phyloP scores from a whole-genome alignment of 345 rosid genomes.

The Linum lewisii region DNA sequence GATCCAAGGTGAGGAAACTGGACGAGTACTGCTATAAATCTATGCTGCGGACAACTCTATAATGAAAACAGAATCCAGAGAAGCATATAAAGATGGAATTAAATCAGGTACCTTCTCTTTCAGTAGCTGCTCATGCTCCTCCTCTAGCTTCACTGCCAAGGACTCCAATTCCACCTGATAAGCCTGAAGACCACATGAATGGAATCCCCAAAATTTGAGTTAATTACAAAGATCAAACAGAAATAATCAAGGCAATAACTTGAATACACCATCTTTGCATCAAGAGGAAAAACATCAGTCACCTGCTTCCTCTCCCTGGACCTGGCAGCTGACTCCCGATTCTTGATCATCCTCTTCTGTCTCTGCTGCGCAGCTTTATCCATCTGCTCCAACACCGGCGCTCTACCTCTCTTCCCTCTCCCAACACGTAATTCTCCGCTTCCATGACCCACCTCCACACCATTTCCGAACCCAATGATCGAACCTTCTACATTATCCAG shows the following conservation, averaged over 20 bases:
- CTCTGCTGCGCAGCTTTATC: constrained; percentile 89
- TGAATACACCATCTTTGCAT: no score
- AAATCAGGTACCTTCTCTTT: constrained; percentile 51
- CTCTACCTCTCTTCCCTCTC: constrained; percentile 69
- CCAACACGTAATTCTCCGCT: constrained; percentile 19
- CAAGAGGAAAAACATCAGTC: neutral
- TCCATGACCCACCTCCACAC: constrained; percentile 22
- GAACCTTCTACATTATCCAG: constrained; percentile 47
- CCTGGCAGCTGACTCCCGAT: constrained; percentile 92
- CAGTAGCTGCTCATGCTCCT: constrained; percentile 61
- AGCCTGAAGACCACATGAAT: constrained; percentile 36
- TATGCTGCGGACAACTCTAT: neutral
- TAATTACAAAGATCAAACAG: neutral
- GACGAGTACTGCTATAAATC: neutral
- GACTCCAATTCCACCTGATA: constrained; percentile 85
- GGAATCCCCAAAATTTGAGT: no score
- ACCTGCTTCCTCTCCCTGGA: constrained; percentile 96
- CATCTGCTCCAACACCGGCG: constrained; percentile 47
- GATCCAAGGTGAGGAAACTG: neutral
- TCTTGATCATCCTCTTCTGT: constrained; percentile 97
- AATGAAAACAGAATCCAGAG: neutral
- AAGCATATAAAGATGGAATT: neutral
- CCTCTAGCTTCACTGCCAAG: constrained; percentile 58
- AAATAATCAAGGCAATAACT: neutral
- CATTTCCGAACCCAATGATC: constrained; percentile 42